Evolutionary conservation across 2,329 filamentous ascomycete species (phyloP), one percentile per base, ranked within the genome.

Genomic region (Pseudogymnoascus sp.): DNA sequence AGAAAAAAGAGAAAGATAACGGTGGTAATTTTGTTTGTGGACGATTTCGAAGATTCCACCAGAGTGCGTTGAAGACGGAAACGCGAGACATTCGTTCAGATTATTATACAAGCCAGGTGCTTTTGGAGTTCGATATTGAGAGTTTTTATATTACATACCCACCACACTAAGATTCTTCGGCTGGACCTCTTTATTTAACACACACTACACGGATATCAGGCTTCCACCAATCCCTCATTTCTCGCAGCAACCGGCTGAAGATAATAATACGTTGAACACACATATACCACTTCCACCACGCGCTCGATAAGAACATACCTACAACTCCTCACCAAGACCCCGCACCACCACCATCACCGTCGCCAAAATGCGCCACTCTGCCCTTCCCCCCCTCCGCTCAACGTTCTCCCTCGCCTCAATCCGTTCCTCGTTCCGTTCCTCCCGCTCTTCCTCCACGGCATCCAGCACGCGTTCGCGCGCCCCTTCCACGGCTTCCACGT

Each of bases 401-500:
- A 73, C 77, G 63, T 81, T 81, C 75, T 80, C 84, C 4, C 29
- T 56, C 75, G 79, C 79, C 60, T 75, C 71, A 67, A 72, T 85
- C 59, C 80, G 82, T 65, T 79, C 78, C 59, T 82, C 81, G 9
- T 77, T 84, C 72, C 81, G 82, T 65, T 80, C 82, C 64, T 79
- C 75, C 15, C 77, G 77, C 64, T 78, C 76, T 66, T 77, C 60
- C 59, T 63, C 69, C 7, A 72, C 72, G 5, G 67, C 67, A 64
- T 72, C 71, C 6, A 69, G 65, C 59, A 68, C 69, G 63, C 64
- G 69, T 37, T 64, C 71, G 65, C 79, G 79, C 3, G 77, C 75
- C 66, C 73, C 74, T 31, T 82, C 82, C 23, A 73, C 75, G 66
- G 75, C 78, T 29, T 78, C 78, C 29, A 10, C 50, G 15, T 56